Evolutionary conservation across 169 alveolate species (phyloP), one percentile per base, ranked within the genome.

Genomic region (Hepatocystis sp.): DNA sequence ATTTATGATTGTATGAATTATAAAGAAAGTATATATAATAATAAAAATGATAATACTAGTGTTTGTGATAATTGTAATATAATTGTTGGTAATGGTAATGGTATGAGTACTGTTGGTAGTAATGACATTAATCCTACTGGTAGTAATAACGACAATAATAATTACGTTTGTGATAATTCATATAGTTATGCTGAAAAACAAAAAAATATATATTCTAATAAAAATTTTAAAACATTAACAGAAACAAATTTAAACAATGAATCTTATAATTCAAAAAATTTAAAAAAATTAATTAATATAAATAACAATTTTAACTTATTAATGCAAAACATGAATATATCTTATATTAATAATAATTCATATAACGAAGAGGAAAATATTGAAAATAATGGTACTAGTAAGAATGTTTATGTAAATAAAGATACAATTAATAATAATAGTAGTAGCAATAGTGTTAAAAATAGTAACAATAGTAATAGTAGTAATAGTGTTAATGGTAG

Each of bases 221-320:
- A 27, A 27, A 44, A 34, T 5, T 15, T 67, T 60, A 76, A 30
- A 30, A 47, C 56, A 36, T 2, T 34, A 8, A 23, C 21, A 21
- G 64, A 67, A 17, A 21, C 8, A 11, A 2, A 51, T 1, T 42
- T 47, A 44, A 71, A 44, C 36, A 60, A 30, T 23, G 67, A 56
- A 10, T 1, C 44, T 49, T 15, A 36, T n/a, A 34, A 27, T 42
- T 13, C 88, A 1, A 10, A 58, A 44, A 76, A 76, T 39, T 58
- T 52, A 58, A 76, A 76, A 56, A 76, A 52, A 15, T 19, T 76
- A 44, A 39, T 56, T 8, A 76, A 58, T 39, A 76, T 76, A n/a
- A 76, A 76, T 23, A 58, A 40, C 3, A 76, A 76, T 17, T 76
- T 76, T 40, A 76, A 76, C 27, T 19, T 76, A 36, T 19, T 76